Evolutionary conservation across 1,139 yeast genomes (phyloP).

Genomic region (Hyphopichia fennica): DNA sequence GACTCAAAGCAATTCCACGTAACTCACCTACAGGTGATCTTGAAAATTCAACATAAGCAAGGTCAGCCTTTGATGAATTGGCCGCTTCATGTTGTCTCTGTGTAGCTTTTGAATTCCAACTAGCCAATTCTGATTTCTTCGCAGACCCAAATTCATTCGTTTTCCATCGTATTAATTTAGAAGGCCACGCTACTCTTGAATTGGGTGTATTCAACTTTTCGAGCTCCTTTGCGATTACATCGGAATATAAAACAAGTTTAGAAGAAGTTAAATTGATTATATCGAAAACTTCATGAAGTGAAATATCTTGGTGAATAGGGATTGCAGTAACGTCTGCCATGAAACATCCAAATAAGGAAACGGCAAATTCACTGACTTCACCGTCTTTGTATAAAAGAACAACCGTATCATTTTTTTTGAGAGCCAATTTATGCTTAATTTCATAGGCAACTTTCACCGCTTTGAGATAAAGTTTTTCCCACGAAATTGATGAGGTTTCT

Average conservation of each 20-base stretch:
- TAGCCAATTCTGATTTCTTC: constrained; percentile 36
- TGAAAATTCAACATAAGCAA: constrained; percentile 92
- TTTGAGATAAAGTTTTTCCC: constrained; percentile 85
- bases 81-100: constrained; percentile 37
- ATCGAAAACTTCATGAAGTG: constrained; percentile 64
- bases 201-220: constrained; percentile 53
- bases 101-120: constrained; percentile 27
- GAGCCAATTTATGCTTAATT: constrained; percentile 65
- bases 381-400: constrained; percentile 78
- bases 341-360: constrained; percentile 88
- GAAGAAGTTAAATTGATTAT: constrained; percentile 76
- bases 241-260: constrained; percentile 79
- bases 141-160: constrained; percentile 82
- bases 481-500: constrained; percentile 71
- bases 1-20: constrained; percentile 91
- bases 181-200: constrained; percentile 41
- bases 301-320: constrained; percentile 78
- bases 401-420: constrained; percentile 82
- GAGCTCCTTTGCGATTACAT: constrained; percentile 67
- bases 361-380: constrained; percentile 82
- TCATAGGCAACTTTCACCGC: constrained; percentile 91
- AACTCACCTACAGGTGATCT: constrained; percentile 89
- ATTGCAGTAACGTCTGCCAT: constrained; percentile 94
- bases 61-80: constrained; percentile 38
- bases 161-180: constrained; percentile 64